Base-by-base conservation (phyloP, 805 yeast species). In the Saturnispora mendoncae region DNA sequence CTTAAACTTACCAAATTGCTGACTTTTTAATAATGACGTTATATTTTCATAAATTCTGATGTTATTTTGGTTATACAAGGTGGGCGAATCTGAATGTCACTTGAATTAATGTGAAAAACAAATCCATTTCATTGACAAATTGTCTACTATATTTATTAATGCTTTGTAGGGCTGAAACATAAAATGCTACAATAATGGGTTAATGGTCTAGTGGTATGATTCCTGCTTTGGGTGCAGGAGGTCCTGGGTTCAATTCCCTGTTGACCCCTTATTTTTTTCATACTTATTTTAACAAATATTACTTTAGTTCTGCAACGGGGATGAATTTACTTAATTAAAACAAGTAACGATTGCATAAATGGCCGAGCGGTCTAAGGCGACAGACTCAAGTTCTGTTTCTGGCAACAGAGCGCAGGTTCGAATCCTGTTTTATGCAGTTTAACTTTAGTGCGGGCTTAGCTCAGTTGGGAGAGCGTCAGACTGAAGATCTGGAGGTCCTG, bases 221-320 rank as follows among this genome's bases (percentile, higher is more conserved):
- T 68, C 72, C 64, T 67, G 73, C 72, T 68, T 67, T 66, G 73
- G 73, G 73, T 57, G 70, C 67, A 66, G 62, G 71, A 67, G 71
- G 72, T 68, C 71, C 72, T 66, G 72, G 72, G 72, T 67, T 67
- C 71, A 65, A 67, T 67, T 67, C 72, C 72, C 72, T 65, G 60
- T 51, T 49, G 54, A 53, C 60, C 59, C 60, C 60, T 24, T 39
- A 45, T 26, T 41, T 49, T 52, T 50, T 49, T 45, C 18, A 23
- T 7, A 23, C 26, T 23, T 23, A 7, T 23, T 23, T 23, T 7
- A 10, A 23, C 26, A n/a, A n/a, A n/a, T n/a, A n/a, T n/a, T n/a
- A n/a, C n/a, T n/a, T n/a, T n/a, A n/a, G n/a, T n/a, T n/a, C n/a
- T n/a, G n/a, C n/a, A n/a, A n/a, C n/a, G n/a, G n/a, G n/a, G n/a